Conservation (phyloP, 805 yeast species). For the Kuraishia hungarica region DNA sequence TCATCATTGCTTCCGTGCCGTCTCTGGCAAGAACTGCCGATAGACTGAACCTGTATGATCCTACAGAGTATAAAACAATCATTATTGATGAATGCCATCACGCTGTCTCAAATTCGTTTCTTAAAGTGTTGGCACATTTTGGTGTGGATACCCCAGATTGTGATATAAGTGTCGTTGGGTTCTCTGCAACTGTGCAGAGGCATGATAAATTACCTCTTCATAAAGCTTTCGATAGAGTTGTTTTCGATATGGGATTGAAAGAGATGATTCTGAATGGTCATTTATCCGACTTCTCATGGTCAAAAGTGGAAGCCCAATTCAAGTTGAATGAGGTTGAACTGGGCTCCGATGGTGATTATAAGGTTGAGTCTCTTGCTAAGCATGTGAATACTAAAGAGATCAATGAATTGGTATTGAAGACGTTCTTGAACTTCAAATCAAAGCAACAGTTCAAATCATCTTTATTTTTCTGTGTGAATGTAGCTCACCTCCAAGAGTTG, state of each 20-base stretch:
- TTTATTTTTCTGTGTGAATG: constrained; percentile 69
- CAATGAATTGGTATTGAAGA: constrained; percentile 45
- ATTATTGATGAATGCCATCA: constrained; percentile 93
- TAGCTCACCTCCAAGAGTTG: constrained; percentile 53
- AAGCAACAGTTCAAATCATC: constrained; percentile 46
- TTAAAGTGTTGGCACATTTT: constrained; percentile 50
- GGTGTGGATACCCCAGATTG: constrained; percentile 33
- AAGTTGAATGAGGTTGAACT: constrained; percentile 16
- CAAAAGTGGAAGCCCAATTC: constrained; percentile 39
- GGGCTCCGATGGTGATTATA: constrained; percentile 42
- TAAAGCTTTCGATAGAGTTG: constrained; percentile 61
- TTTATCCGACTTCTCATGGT: constrained; percentile 61
- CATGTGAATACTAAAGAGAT: constrained; percentile 46
- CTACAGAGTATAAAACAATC: constrained; percentile 58
- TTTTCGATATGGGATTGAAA: constrained; percentile 54
- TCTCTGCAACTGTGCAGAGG: constrained; percentile 81
- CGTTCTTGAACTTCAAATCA: constrained; percentile 38
- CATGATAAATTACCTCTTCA: constrained; percentile 60
- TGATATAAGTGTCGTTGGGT: constrained; percentile 60
- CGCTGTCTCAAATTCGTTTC: constrained; percentile 66
- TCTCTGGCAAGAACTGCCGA: constrained; percentile 36
- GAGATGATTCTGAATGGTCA: constrained; percentile 64
- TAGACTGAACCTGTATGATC: constrained; percentile 45
- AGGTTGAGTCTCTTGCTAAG: constrained; percentile 36
- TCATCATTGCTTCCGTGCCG: constrained; percentile 72